These are phyloP conservation scores for Cryptomeria japonica DNA, from an alignment of 75 land plant species.

Conservation along the genomic window DNA sequence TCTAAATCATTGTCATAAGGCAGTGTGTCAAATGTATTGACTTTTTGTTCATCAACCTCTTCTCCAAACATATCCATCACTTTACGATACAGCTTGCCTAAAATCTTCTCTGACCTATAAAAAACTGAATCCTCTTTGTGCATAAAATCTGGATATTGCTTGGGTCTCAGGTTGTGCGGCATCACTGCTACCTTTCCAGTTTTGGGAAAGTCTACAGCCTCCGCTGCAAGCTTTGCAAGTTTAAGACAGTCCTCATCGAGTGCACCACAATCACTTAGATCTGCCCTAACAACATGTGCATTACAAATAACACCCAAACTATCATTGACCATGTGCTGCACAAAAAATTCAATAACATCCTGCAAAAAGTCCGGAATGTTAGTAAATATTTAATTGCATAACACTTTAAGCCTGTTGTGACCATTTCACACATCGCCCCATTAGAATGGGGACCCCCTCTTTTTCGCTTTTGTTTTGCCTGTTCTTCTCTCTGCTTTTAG, in stretches of 20 bases:
- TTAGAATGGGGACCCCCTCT: too few species aligned
- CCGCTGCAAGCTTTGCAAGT: conserved; percentile 76
- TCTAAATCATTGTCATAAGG: conserved; percentile 69
- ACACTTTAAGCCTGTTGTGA: too few species aligned
- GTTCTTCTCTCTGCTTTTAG: too few species aligned
- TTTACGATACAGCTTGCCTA: conserved; percentile 70
- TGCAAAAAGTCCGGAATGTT: conserved; percentile 22
- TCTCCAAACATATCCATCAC: conserved; percentile 39
- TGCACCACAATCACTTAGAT: conserved; percentile 73
- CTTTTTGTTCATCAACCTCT: conserved; percentile 14
- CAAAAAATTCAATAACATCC: conserved; percentile 84
- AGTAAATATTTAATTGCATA: not conserved
- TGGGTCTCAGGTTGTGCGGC: conserved; percentile 65
- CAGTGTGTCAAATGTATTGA: conserved; percentile 14
- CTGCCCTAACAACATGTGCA: conserved; percentile 96
- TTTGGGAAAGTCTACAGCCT: conserved; percentile 92
- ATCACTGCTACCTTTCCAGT: conserved; percentile 85
- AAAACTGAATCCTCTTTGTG: conserved; percentile 47
- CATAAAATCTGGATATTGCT: conserved; percentile 90
- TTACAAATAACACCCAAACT: conserved; percentile 81
- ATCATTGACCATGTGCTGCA: conserved; percentile 76
- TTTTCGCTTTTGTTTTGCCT: too few species aligned
- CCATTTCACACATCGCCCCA: too few species aligned
- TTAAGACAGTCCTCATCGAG: conserved; percentile 34
- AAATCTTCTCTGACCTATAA: conserved; percentile 29